Percentiles rank a stretch among this genome's conserved stretches.
phyloP scores from a whole-genome alignment of 2,329 filamentous ascomycete species.

The Botrytis hyacinthi region DNA sequence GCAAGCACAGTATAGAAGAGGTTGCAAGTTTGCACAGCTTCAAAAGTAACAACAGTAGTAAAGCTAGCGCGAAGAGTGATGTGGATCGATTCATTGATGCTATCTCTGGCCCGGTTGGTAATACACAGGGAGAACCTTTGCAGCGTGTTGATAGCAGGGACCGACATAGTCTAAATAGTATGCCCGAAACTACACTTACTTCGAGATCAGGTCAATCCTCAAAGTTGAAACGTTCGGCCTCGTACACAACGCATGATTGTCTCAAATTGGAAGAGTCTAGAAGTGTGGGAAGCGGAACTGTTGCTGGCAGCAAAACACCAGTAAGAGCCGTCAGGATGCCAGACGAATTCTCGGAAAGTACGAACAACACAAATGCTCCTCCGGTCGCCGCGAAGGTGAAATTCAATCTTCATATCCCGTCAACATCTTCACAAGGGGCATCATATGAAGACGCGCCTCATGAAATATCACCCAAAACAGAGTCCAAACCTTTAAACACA shows the following conservation, averaged over 20 bases:
- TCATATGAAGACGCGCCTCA: not conserved
- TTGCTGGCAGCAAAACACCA: constrained; percentile 44
- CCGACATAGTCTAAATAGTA: constrained; percentile 23
- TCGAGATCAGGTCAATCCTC: constrained; percentile 15
- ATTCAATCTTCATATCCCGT: constrained; percentile 24
- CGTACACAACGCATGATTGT: constrained; percentile 29
- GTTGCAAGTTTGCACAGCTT: constrained; percentile 32
- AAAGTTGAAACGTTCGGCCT: constrained; percentile 27
- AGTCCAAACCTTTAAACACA: constrained; percentile 14
- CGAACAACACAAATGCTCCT: not conserved
- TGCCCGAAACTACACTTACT: not conserved
- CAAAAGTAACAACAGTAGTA: constrained; percentile 33
- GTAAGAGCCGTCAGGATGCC: constrained; percentile 48
- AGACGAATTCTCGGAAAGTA: constrained; percentile 40
- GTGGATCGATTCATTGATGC: constrained; percentile 71
- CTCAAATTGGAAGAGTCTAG: constrained; percentile 31
- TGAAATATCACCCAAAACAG: not conserved
- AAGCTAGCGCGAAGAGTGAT: constrained; percentile 49
- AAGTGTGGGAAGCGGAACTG: constrained; percentile 42
- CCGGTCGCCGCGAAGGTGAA: constrained; percentile 25
- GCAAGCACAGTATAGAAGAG: constrained; percentile 31
- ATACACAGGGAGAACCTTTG: constrained; percentile 42
- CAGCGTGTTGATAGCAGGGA: constrained; percentile 29
- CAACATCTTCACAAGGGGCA: constrained; percentile 17
- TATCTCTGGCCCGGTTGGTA: constrained; percentile 58